Percentiles rank a stretch among this genome's conserved stretches.
phyloP scores from a whole-genome alignment of 2,329 filamentous ascomycete genomes.

The Sordariomycetes sp. region DNA sequence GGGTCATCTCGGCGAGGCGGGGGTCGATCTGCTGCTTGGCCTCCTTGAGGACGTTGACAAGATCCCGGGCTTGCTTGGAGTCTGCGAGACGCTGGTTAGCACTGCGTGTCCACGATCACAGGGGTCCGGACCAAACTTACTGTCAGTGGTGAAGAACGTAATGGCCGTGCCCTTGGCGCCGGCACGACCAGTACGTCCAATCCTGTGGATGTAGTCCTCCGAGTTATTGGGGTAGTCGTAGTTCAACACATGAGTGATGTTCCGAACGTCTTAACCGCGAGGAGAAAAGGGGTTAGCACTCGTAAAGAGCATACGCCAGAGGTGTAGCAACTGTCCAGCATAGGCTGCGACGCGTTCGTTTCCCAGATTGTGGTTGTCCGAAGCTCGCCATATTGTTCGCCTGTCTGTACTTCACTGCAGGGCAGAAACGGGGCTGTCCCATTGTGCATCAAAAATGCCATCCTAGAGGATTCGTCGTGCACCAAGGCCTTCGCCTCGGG shows the following conservation, averaged over 20 bases:
- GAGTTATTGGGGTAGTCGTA: conserved; percentile 99
- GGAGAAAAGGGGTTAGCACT: conserved; percentile 62
- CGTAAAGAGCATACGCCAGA: conserved; percentile 25
- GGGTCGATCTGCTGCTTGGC: conserved; percentile 98
- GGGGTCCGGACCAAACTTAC: conserved; percentile 47
- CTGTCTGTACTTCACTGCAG: conserved; percentile 40
- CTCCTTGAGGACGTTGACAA: conserved; percentile 84
- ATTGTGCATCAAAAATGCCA: conserved; percentile 46
- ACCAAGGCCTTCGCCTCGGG: conserved; percentile 46
- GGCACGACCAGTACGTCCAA: conserved; percentile 91
- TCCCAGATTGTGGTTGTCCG: conserved; percentile 6
- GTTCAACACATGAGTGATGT: conserved; percentile 99
- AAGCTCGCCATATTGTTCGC: conserved; percentile 14
- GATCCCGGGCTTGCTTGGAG: conserved; percentile 91
- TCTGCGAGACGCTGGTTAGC: conserved; percentile 42
- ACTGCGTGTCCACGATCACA: not conserved
- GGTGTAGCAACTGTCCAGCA: conserved; percentile 54
- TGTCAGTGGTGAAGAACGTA: conserved; percentile 98
- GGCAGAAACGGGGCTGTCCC: conserved; percentile 44
- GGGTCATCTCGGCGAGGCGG: conserved; percentile 88
- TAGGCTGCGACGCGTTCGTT: conserved; percentile 19
- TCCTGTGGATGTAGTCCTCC: conserved; percentile 96
- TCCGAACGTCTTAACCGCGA: conserved; percentile 85
- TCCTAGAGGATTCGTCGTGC: conserved; percentile 37
- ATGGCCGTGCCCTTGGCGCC: conserved; percentile 93